A percentile compares a stretch with the other conserved stretches of the same genome.
These are phyloP conservation scores for Glebionis coronaria DNA, from an alignment of 129 eudicot genomes.

Conservation along the genomic window DNA sequence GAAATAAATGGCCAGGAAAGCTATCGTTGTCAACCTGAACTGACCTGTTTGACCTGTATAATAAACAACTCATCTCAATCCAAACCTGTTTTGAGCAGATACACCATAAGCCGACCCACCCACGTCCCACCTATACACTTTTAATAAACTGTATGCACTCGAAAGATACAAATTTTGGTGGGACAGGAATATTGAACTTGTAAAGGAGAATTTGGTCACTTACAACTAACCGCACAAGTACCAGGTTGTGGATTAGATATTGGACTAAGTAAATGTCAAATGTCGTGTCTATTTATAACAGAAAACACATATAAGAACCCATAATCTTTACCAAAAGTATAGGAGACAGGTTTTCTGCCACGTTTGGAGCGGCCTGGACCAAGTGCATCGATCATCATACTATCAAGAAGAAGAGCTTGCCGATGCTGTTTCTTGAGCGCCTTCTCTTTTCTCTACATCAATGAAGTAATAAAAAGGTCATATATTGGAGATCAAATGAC, in stretches of 20 bases:
- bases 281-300: background rate
- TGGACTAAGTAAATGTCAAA: background rate
- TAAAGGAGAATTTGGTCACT: too few relatives aligned
- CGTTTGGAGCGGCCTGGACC: constrained; percentile 89
- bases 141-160: background rate
- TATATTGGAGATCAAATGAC: background rate
- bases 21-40: too few relatives aligned
- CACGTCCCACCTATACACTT: background rate
- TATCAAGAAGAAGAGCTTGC: constrained; percentile 93
- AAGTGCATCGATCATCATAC: constrained; percentile 73
- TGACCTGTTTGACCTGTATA: too few relatives aligned
- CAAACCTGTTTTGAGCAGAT: too few relatives aligned
- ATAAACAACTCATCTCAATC: too few relatives aligned
- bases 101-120: too few relatives aligned
- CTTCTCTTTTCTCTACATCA: constrained; percentile 73
- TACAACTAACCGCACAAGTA: too few relatives aligned
- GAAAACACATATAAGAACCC: constrained; percentile 3
- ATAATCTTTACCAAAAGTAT: constrained; percentile 75
- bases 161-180: background rate
- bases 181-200: background rate
- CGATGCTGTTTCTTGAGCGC: constrained; percentile 85
- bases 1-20: too few relatives aligned
- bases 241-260: background rate
- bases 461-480: constrained; percentile 6
- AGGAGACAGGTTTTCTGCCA: constrained; percentile 93